Base-by-base conservation (phyloP, 148 eudicot species). In the Linanthus parryae region DNA sequence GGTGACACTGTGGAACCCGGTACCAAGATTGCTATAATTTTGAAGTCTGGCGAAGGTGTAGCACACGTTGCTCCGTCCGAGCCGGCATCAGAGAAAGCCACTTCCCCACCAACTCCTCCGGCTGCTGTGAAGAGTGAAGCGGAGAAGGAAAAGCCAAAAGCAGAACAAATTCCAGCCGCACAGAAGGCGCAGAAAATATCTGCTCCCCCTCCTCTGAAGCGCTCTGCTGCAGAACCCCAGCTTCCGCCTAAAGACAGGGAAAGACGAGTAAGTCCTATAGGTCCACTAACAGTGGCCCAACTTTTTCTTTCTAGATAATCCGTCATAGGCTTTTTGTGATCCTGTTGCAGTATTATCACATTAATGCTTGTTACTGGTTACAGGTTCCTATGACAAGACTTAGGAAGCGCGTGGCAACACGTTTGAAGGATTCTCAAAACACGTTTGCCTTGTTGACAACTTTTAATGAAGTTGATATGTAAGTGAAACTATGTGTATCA, bases 311-410 rank as follows among this genome's bases (percentile, higher is more conserved):
- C 6, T 20, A 48, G 11, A 27, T n/a, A 15, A 13, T 48, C 12
- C 19, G 5, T 0, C 22, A 15, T 25, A 1, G 36, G 8, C 19
- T 48, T n/a, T n/a, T n/a, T n/a, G n/a, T n/a, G n/a, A n/a, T n/a
- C n/a, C n/a, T n/a, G n/a, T n/a, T n/a, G n/a, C n/a, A n/a, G n/a
- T n/a, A n/a, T n/a, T 25, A 11, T 20, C 30, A 47, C 14, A 8
- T 21, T 57, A 22, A 8, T 34, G 43, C 13, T 45, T 27, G 15
- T 60, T 12, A 18, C 30, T 64, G 40, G 15, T 60, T 63, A 23
- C 68, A 91, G 98, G 94, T 91, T 66, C 98, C 94, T 6, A 86
- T 91, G 95, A 91, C 97, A 62, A 85, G 97, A 69, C 88, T 90
- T 37, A 78, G 97, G 58, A 90, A 90, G 67, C 68, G 97, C 57